Conservation (phyloP, 129 eudicot genomes). For the Centrapalus pauciflorus region DNA sequence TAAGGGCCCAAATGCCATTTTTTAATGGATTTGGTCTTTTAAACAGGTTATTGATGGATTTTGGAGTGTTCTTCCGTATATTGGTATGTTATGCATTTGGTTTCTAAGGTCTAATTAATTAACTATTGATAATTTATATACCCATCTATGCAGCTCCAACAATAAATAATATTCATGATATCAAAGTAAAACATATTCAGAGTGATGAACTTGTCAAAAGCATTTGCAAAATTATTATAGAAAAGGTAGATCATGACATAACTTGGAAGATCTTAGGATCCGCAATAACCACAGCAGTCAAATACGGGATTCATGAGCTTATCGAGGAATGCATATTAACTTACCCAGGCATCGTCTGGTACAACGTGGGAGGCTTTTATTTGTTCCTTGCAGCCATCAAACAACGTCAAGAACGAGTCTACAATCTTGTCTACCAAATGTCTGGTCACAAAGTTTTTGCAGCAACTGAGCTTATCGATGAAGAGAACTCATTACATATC, state of each 20-base stretch:
- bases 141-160: slow-evolving; percentile 2
- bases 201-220: background rate
- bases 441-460: slow-evolving; percentile 15
- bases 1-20: background rate
- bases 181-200: slow-evolving; percentile 7
- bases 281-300: background rate
- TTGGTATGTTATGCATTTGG: background rate
- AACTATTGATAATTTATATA: background rate
- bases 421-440: slow-evolving; percentile 20
- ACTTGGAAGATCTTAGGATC: slow-evolving; percentile 15
- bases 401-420: slow-evolving; percentile 40
- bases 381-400: slow-evolving; percentile 34
- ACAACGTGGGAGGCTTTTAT: slow-evolving; percentile 24
- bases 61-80: background rate
- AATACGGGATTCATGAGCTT: background rate
- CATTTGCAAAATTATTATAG: background rate
- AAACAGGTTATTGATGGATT: background rate
- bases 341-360: slow-evolving; percentile 44
- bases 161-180: slow-evolving; percentile 7
- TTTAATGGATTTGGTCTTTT: background rate
- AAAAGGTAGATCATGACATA: background rate
- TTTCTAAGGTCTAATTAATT: background rate
- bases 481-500: slow-evolving; percentile 12
- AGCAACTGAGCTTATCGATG: background rate
- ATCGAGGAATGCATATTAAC: slow-evolving; percentile 1